These are phyloP conservation scores for Pelargonium australe DNA, from an alignment of 441 rosid species.

Conservation along the genomic window DNA sequence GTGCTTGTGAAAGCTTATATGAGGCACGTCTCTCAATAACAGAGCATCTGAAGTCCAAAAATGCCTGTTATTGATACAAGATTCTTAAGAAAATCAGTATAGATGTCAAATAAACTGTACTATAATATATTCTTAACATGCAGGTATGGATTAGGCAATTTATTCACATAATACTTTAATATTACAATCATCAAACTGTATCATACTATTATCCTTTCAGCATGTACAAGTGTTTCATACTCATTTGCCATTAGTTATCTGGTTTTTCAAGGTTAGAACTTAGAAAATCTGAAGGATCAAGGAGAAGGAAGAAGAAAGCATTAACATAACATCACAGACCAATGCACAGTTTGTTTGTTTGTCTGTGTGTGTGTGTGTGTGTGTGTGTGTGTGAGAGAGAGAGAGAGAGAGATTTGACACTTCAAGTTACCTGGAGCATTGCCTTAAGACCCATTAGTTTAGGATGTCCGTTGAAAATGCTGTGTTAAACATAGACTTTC, in stretches of 20 bases:
- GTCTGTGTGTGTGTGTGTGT: no score
- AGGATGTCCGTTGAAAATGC: slow-evolving; percentile 84
- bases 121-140: background rate
- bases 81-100: background rate
- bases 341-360: no score
- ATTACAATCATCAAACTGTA: no score
- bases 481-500: slow-evolving; percentile 24
- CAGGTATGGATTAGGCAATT: background rate
- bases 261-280: no score
- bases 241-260: background rate
- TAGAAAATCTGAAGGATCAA: no score
- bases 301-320: no score
- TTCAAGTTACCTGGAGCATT: slow-evolving; percentile 66
- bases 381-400: background rate
- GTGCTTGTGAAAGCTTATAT: slow-evolving; percentile 81
- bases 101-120: background rate
- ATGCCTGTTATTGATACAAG: slow-evolving; percentile 42
- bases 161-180: no score
- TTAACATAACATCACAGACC: no score
- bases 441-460: slow-evolving; percentile 86
- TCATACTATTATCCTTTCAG: no score
- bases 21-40: slow-evolving; percentile 82
- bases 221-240: background rate
- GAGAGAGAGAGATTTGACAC: slow-evolving; percentile 4
- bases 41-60: slow-evolving; percentile 85